Conservation (phyloP, 192 early-diverging fungal species). For the Funneliformis geosporum region DNA sequence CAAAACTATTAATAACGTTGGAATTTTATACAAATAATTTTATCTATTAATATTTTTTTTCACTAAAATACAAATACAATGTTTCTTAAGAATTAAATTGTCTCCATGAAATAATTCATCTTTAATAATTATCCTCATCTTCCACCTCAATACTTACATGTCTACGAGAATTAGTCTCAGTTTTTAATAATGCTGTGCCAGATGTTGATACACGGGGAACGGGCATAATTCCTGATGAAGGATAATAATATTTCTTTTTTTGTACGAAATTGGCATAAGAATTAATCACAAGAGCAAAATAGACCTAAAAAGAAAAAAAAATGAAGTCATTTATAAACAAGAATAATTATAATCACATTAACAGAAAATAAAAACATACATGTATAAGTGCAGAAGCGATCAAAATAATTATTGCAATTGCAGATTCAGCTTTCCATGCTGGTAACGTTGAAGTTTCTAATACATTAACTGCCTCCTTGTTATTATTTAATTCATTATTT, state of each 20-base stretch:
- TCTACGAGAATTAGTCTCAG: neutral
- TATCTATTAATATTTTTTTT: too few relatives aligned
- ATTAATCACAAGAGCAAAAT: neutral
- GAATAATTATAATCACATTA: neutral
- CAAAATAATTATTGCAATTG: neutral
- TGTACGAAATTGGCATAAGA: neutral
- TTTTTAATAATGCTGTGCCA: neutral
- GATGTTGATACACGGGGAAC: neutral
- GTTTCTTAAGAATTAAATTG: too few relatives aligned
- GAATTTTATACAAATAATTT: too few relatives aligned
- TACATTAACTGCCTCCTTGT: neutral
- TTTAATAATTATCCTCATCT: neutral
- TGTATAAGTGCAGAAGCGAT: neutral
- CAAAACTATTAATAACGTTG: too few relatives aligned
- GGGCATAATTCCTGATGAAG: neutral
- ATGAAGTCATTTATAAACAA: too few relatives aligned
- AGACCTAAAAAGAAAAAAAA: neutral
- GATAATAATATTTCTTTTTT: neutral
- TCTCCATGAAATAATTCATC: too few relatives aligned
- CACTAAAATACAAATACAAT: too few relatives aligned
- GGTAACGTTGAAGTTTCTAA: neutral
- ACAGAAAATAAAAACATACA: neutral
- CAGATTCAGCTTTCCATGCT: constrained; percentile 10
- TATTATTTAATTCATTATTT: neutral
- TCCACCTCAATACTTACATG: too few relatives aligned